Evolutionary conservation across 2,329 filamentous ascomycete genomes (phyloP), one percentile per base, ranked within the genome.

Genomic region (Cyclaneusma minus): DNA sequence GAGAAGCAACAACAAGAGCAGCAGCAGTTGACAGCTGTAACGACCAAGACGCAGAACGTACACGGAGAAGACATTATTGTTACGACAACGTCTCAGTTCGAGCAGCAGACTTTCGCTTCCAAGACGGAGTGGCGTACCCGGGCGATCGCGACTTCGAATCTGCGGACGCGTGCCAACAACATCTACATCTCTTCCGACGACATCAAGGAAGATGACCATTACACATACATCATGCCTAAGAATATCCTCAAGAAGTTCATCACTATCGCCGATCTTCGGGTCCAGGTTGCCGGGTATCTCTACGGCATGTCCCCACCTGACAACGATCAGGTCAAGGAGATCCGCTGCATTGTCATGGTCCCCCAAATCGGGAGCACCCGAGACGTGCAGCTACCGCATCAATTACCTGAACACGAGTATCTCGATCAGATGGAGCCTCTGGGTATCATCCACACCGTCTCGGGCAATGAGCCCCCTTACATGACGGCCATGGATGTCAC

Each of bases 1-100:
- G 91, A 98, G 60, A 94, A 94, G 64, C 89, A 95, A 54, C 84
- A 95, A 50, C 77, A 94, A 49, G 89, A 98, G 49, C 84, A 94
- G 53, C 78, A 84, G 47, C 89, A 98, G 49, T 66, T 98, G 42
- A 98, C 89, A 16, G 89, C 89, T 9, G 87, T 94, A 12, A 95
- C 89, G 0, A 98, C 91, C 27, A 94, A 93, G 66, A 98, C 89
- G 0, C 85, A 94, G 51, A 98, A 98, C 46, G 77, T 89, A 4
- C 83, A 87, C 37, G 89, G 89, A 4, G 89, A 98, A 51, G 89
- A 98, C 47, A 93, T 98, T 46, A 85, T 98, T 41, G 87, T 95
- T 14, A 94, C 89, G 1, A 98, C 91, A 0, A 98, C 89, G 0
- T 95, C 89, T 11, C 82, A 94, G 47, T 98, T 92, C 44, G 89